Evolutionary conservation across 805 yeast genomes (phyloP), one percentile per base, ranked within the genome.

Genomic region (Diddensiella caesifluorescens): DNA sequence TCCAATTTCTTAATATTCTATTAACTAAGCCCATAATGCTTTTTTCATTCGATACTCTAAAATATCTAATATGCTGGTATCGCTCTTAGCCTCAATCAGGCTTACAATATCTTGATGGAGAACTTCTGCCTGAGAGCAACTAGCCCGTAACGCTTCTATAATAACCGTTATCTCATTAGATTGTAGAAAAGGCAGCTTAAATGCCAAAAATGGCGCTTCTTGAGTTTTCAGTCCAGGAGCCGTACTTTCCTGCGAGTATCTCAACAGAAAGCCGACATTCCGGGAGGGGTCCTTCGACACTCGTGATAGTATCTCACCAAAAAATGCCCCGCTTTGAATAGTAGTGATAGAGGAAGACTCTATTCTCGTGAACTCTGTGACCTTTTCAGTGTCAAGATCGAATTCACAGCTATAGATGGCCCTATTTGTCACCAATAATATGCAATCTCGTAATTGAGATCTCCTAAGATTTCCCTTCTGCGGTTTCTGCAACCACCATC

Each of bases 1-100:
- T n/a, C n/a, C n/a, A n/a, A n/a, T n/a, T n/a, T n/a, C n/a, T n/a
- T n/a, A n/a, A n/a, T n/a, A n/a, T n/a, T n/a, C n/a, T 28, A 28
- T 28, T 28, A n/a, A 6, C 13, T 37, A 64, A 1, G 61, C 69
- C 73, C 73, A 69, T 0, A 68, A 58, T 38, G 67, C 51, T 46
- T 57, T 59, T 46, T 67, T 68, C 39, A 67, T 46, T 32, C 56
- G 58, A 41, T 67, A 56, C 42, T 63, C 70, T 15, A 67, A 39
- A 6, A 59, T 45, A 18, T 59, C 61, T 54, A 68, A 60, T 3
- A 65, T 41, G 5, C 67, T 55, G 1, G 65, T 59, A 23, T 55
- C 52, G 15, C 52, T 51, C 12, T 55, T 53, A 4, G 72, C 73
- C 22, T 67, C 67, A n/a, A 56, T 56, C 18, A 57, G 46, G 0